Conservation (phyloP, 768 basidiomycete genomes). For the Cubamyces sp. region DNA sequence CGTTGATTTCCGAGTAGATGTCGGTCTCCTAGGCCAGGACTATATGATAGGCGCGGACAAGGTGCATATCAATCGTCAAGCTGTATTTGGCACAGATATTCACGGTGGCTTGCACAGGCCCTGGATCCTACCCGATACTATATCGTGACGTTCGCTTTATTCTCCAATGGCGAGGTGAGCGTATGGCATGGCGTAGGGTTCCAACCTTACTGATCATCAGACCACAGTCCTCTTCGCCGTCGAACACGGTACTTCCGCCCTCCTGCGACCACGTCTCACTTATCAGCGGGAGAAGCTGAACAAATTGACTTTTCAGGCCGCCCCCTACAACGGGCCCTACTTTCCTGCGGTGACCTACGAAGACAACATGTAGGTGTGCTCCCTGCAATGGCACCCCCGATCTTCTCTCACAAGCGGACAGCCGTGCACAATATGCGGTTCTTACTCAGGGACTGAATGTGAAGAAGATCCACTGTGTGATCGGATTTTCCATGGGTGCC, state of each 20-base stretch:
- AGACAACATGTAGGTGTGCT: conserved; percentile 52
- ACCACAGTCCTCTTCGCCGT: conserved; percentile 60
- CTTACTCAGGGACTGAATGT: conserved; percentile 52
- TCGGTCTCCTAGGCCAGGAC: conserved; percentile 43
- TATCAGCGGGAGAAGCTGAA: not conserved
- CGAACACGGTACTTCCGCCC: conserved; percentile 50
- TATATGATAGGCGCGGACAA: conserved; percentile 56
- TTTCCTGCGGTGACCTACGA: conserved; percentile 60
- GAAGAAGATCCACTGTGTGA: conserved; percentile 47
- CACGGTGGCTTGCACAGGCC: conserved; percentile 35
- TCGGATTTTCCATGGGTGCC: conserved; percentile 66
- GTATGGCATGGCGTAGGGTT: not conserved
- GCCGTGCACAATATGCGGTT: conserved; percentile 58
- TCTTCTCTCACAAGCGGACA: conserved; percentile 25
- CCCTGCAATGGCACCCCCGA: not conserved
- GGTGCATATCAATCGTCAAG: conserved; percentile 32
- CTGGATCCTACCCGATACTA: conserved; percentile 57
- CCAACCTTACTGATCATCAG: not conserved
- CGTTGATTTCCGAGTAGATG: conserved; percentile 15
- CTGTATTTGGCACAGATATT: not conserved
- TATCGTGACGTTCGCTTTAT: conserved; percentile 59
- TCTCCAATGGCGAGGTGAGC: conserved; percentile 61
- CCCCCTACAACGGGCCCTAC: conserved; percentile 60
- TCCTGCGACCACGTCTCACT: not conserved
- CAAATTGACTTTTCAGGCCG: conserved; percentile 40